These are phyloP conservation scores for Ogataea zsoltii DNA, from an alignment of 805 yeast genomes.

Conservation along the genomic window DNA sequence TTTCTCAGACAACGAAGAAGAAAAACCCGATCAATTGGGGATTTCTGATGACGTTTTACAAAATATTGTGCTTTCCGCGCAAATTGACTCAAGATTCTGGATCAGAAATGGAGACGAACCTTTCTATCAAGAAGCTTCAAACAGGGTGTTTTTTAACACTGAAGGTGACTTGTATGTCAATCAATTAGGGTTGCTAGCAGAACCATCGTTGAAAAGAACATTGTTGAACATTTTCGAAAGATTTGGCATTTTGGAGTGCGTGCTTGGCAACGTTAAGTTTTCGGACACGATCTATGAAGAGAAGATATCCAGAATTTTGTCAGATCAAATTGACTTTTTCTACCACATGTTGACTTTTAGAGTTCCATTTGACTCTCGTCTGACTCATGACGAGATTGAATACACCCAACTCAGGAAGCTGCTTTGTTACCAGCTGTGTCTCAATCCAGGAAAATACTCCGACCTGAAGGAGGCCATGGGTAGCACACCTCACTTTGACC, in stretches of 20 bases:
- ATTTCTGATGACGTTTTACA: conserved; percentile 61
- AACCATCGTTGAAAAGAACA: conserved; percentile 36
- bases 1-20: conserved; percentile 12
- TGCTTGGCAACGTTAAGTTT: conserved; percentile 19
- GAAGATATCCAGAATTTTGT: conserved; percentile 43
- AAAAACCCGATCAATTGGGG: conserved; percentile 38
- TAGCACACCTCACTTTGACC: conserved; percentile 45
- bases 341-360: conserved; percentile 44
- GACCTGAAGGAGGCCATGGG: conserved; percentile 37
- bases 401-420: conserved; percentile 35
- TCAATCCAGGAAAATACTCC: conserved; percentile 56
- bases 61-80: conserved; percentile 60
- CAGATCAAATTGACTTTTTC: conserved; percentile 43
- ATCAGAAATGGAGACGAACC: conserved; percentile 62
- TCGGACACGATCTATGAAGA: conserved; percentile 48
- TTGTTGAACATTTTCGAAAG: conserved; percentile 47
- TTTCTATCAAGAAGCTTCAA: conserved; percentile 22
- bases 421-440: conserved; percentile 52
- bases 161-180: conserved; percentile 47
- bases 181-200: conserved; percentile 43
- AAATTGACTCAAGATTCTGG: conserved; percentile 68
- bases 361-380: conserved; percentile 26
- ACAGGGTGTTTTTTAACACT: conserved; percentile 22
- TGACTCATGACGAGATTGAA: conserved; percentile 17
- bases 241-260: conserved; percentile 50